Evolutionary conservation across 2,329 filamentous ascomycete genomes (phyloP).

Genomic region (Penicillium sp.): DNA sequence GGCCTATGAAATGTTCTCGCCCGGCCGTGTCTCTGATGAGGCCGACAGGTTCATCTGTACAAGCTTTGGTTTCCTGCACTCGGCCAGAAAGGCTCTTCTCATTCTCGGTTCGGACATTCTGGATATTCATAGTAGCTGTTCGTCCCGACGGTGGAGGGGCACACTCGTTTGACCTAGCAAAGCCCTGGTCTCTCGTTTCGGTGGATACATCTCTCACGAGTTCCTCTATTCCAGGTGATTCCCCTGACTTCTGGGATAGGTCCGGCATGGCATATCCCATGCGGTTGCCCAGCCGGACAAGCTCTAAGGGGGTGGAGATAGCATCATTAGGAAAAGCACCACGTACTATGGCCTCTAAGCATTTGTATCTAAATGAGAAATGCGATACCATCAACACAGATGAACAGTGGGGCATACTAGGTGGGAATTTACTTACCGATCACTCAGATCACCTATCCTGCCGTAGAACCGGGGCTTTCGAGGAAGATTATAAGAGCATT

Average conservation of each 20-base stretch:
- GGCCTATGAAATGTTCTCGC: constrained; percentile 37
- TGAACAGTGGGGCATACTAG: neutral
- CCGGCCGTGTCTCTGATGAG: constrained; percentile 34
- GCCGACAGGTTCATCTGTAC: constrained; percentile 10
- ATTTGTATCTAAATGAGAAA: constrained; percentile 12
- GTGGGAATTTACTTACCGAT: constrained; percentile 23
- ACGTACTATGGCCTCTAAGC: constrained; percentile 37
- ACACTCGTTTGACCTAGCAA: constrained; percentile 1
- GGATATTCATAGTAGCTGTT: constrained; percentile 1
- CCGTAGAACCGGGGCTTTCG: constrained; percentile 39
- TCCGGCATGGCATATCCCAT: constrained; percentile 37
- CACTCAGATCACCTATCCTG: constrained; percentile 36
- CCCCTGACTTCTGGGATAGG: constrained; percentile 1
- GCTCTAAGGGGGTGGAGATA: constrained; percentile 26
- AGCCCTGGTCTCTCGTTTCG: neutral
- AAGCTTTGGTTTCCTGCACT: constrained; percentile 1
- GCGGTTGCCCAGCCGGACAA: constrained; percentile 28
- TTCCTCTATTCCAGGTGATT: constrained; percentile 6
- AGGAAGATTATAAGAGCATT: constrained; percentile 34
- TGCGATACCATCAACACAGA: neutral
- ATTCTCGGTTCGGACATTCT: constrained; percentile 1
- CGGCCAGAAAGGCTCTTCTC: constrained; percentile 1
- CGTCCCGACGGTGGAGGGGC: neutral
- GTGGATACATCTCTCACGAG: constrained; percentile 2
- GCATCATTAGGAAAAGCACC: constrained; percentile 33